Percentiles rank a stretch among this genome's conserved stretches.
phyloP scores from a whole-genome alignment of 2,329 filamentous ascomycete genomes.

The Raffaelea ambrosiae region DNA sequence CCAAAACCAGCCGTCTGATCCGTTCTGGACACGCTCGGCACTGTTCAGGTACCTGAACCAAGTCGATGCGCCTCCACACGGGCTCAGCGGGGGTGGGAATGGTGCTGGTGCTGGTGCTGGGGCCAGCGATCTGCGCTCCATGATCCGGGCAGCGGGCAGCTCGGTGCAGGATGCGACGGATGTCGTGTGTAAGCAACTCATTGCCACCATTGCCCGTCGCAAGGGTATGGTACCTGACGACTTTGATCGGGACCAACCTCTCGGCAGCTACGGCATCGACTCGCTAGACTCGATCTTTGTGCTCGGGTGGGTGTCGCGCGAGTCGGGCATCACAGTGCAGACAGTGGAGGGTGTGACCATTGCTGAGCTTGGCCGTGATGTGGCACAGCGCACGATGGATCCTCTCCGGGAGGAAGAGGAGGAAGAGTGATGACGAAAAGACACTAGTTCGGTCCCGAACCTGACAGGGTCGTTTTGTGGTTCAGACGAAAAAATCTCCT shows the following conservation, averaged over 20 bases:
- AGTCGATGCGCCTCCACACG: conserved; percentile 31
- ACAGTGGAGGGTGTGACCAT: conserved; percentile 14
- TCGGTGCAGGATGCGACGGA: conserved; percentile 3
- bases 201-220: conserved; percentile 11
- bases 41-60: conserved; percentile 39
- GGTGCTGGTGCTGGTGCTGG: neutral
- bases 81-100: neutral
- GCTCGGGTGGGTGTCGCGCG: conserved; percentile 14
- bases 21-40: conserved; percentile 44
- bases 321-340: conserved; percentile 14
- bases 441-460: no score
- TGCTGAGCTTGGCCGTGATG: conserved; percentile 7
- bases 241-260: conserved; percentile 9
- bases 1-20: conserved; percentile 43
- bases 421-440: neutral
- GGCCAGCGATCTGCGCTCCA: conserved; percentile 2
- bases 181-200: conserved; percentile 6
- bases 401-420: neutral
- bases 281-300: conserved; percentile 16
- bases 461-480: no score
- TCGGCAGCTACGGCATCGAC: conserved; percentile 16
- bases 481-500: no score
- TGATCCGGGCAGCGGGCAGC: conserved; percentile 2
- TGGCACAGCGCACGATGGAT: conserved; percentile 4
- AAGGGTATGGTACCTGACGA: conserved; percentile 14